A percentile compares a stretch with the other conserved stretches of the same genome.
Evolutionary conservation across 768 basidiomycete genomes (phyloP).

Genomic region (Kwoniella heveanensis): DNA sequence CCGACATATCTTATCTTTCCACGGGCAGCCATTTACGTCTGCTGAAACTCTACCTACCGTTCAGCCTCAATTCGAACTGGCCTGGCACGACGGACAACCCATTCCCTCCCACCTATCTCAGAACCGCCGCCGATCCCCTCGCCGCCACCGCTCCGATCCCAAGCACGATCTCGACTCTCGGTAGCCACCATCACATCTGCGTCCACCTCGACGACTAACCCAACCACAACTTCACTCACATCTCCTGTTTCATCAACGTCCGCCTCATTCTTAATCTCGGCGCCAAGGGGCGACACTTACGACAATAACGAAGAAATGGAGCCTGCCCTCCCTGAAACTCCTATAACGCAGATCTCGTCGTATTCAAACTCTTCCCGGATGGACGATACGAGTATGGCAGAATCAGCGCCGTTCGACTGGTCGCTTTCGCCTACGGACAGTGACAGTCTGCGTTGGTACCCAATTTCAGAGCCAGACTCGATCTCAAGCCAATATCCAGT

Average conservation of each 20-base stretch:
- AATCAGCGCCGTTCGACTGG: background rate
- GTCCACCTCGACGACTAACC: background rate
- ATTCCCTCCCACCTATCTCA: background rate
- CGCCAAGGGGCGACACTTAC: background rate
- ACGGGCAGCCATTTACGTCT: too few species aligned
- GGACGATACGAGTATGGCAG: background rate
- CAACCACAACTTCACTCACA: background rate
- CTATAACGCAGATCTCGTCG: background rate
- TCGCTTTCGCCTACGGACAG: background rate
- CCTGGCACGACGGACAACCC: slow-evolving; percentile 1
- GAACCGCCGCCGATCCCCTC: background rate
- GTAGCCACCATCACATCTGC: background rate
- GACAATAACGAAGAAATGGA: background rate
- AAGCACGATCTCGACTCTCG: background rate
- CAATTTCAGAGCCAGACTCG: too few species aligned
- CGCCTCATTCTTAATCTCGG: background rate
- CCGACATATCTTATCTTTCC: too few species aligned
- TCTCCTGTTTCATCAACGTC: background rate
- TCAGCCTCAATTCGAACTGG: background rate
- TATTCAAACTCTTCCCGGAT: background rate
- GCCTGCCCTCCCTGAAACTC: background rate
- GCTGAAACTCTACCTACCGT: background rate
- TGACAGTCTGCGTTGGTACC: too few species aligned
- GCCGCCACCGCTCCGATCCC: background rate
- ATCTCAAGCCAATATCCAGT: too few species aligned